Base-by-base conservation (phyloP, 2,329 filamentous ascomycete species). In the Fusarium duplospermum region DNA sequence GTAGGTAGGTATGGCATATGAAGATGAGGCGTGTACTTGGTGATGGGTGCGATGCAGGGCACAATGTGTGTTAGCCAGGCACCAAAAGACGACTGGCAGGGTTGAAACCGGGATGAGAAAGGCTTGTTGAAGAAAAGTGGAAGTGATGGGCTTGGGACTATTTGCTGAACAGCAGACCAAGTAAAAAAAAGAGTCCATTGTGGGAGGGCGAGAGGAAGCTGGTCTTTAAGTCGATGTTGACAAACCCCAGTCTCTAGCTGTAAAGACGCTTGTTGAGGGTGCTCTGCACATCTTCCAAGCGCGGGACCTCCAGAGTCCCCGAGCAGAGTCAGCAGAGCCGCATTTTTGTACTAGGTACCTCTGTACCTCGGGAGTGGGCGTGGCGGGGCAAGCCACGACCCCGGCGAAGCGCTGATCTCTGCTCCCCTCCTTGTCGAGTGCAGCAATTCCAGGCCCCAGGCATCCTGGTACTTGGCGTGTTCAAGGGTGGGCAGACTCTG, bases 191-290 rank as follows among this genome's bases (percentile, higher is more conserved):
- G 35, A 24, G 18, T 45, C 22, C 58, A 64, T 74, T 52, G n/a
- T 66, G 64, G 47, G 64, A 63, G 68, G 71, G 71, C 47, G 71
- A 69, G 57, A 60, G 50, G 36, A 59, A 59, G 33, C 71, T 72
- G 65, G 24, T 66, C 74, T 74, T 58, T 60, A 69, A 74, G 52
- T 54, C 18, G 47, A 72, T 52, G 61, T 64, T 50, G 66, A 31
- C 33, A 38, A 38, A 56, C 67, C 59, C 58, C 18, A 42, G 24
- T 69, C 58, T 69, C 62, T 62, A 66, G 40, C 62, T 24, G 54
- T 20, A 50, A 33, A 72, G 40, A 31, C 52, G 61, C 24, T 62
- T 60, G 47, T 47, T 47, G 52, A 40, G 38, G 50, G 54, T 45
- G 35, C 33, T 35, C 54, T 27, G 20, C 33, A 35, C 18, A 36